These are phyloP conservation scores for Veloboletus limbatus DNA, from an alignment of 1,284 basidiomycete species.

Conservation along the genomic window DNA sequence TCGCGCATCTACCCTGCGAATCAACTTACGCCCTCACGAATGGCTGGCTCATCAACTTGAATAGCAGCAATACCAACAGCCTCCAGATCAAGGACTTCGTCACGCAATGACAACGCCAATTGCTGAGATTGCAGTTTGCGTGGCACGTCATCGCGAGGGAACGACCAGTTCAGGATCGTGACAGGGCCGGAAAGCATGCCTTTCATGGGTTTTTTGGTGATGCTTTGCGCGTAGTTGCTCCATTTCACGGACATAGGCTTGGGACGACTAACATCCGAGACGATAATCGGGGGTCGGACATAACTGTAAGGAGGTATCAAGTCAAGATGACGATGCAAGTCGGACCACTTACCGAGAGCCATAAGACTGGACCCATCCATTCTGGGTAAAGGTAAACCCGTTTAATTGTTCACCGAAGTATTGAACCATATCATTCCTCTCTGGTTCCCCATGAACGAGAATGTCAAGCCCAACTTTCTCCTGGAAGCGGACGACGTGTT, in stretches of 20 bases:
- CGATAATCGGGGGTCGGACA: conserved; percentile 98
- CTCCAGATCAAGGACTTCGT: conserved; percentile 98
- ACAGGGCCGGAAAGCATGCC: conserved; percentile 98
- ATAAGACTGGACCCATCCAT: conserved; percentile 99
- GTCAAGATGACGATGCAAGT: neutral
- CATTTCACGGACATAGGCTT: conserved; percentile 95
- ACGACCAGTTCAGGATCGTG: conserved; percentile 99
- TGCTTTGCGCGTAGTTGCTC: conserved; percentile 95
- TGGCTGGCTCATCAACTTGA: conserved; percentile 99
- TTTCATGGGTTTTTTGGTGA: conserved; percentile 97
- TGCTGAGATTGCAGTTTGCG: conserved; percentile 98
- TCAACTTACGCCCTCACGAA: conserved; percentile 89
- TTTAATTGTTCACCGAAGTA: conserved; percentile 98
- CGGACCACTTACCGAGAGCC: conserved; percentile 68
- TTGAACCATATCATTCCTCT: conserved; percentile 99
- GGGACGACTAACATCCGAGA: conserved; percentile 96
- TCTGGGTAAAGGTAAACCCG: conserved; percentile 98
- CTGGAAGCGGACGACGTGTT: conserved; percentile 93
- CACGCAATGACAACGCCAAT: conserved; percentile 96
- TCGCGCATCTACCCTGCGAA: neutral
- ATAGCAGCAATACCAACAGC: conserved; percentile 97
- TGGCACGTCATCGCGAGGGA: conserved; percentile 98
- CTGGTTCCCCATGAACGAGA: conserved; percentile 98
- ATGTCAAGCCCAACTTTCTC: conserved; percentile 96
- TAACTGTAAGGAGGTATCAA: conserved; percentile 62